phyloP scores from a whole-genome alignment of 2,329 filamentous ascomycete species.

The Aplosporella prunicola region DNA sequence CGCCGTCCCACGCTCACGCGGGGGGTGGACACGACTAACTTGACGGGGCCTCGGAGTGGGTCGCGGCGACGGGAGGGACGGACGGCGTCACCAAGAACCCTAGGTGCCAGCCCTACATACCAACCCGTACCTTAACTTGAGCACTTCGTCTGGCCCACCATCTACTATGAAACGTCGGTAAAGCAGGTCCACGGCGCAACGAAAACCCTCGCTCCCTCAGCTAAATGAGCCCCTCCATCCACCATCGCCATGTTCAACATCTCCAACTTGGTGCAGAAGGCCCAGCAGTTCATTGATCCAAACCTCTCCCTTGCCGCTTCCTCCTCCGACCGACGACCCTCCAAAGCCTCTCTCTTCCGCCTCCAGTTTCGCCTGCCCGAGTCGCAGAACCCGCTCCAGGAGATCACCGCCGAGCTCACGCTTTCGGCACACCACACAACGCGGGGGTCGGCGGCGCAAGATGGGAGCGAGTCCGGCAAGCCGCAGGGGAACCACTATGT shows the following conservation, averaged over 20 bases:
- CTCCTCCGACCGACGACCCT: slow-evolving; percentile 69
- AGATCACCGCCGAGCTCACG: slow-evolving; percentile 92
- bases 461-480: slow-evolving; percentile 55
- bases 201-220: slow-evolving; percentile 10
- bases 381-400: slow-evolving; percentile 84
- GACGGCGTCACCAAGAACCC: too few relatives aligned
- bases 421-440: slow-evolving; percentile 57
- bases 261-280: slow-evolving; percentile 85
- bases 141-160: slow-evolving; percentile 6
- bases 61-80: too few relatives aligned
- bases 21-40: too few relatives aligned
- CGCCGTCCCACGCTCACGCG: too few relatives aligned
- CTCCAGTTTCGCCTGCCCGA: slow-evolving; percentile 92
- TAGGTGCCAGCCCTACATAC: slow-evolving; percentile 9
- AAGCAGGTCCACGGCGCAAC: too few relatives aligned
- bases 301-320: slow-evolving; percentile 62
- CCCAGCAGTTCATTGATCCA: slow-evolving; percentile 88
- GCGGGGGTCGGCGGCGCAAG: slow-evolving; percentile 33
- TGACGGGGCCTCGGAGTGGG: too few relatives aligned
- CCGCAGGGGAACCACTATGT: slow-evolving; percentile 78
- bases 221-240: slow-evolving; percentile 11
- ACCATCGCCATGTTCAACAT: slow-evolving; percentile 38
- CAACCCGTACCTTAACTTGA: slow-evolving; percentile 6
- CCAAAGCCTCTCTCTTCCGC: slow-evolving; percentile 88
- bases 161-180: slow-evolving; percentile 12